Percentiles rank a stretch among this genome's conserved stretches.
Conservation (phyloP, 257 asterid species). For the Solanum virginianum region DNA sequence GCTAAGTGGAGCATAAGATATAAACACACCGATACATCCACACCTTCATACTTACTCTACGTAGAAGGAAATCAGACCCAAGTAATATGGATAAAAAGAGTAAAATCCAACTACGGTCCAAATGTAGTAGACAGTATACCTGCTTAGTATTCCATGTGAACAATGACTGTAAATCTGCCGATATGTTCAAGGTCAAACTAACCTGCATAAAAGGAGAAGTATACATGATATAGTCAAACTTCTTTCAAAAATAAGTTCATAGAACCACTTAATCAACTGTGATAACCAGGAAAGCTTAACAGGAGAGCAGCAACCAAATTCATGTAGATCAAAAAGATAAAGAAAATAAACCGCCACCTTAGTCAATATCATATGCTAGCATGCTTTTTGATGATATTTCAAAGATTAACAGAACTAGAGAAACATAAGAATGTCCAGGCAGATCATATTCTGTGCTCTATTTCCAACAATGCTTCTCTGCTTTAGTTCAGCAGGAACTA, state of each 20-base stretch:
- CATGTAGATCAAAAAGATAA: background rate
- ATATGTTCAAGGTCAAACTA: conserved; percentile 26
- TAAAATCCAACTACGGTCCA: background rate
- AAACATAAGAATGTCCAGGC: background rate
- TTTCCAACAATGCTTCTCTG: background rate
- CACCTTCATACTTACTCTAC: background rate
- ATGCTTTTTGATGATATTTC: background rate
- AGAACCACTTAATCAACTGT: background rate
- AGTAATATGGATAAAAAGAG: background rate
- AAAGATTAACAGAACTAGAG: background rate
- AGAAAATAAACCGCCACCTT: background rate
- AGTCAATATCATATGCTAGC: background rate
- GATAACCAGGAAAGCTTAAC: background rate
- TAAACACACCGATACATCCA: background rate
- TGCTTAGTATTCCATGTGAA: conserved; percentile 35
- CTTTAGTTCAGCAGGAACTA: background rate
- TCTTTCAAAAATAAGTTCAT: background rate
- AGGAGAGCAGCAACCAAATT: background rate
- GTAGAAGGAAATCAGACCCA: background rate
- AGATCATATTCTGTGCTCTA: background rate
- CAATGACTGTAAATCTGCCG: conserved; percentile 25
- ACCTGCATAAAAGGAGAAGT: conserved; percentile 5
- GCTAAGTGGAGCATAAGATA: background rate
- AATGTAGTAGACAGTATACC: conserved; percentile 4
- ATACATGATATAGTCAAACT: background rate